Evolutionary conservation across 371 early-diverging fungal genomes (phyloP), one percentile per base, ranked within the genome.

Genomic region (Umbelopsis sp.): DNA sequence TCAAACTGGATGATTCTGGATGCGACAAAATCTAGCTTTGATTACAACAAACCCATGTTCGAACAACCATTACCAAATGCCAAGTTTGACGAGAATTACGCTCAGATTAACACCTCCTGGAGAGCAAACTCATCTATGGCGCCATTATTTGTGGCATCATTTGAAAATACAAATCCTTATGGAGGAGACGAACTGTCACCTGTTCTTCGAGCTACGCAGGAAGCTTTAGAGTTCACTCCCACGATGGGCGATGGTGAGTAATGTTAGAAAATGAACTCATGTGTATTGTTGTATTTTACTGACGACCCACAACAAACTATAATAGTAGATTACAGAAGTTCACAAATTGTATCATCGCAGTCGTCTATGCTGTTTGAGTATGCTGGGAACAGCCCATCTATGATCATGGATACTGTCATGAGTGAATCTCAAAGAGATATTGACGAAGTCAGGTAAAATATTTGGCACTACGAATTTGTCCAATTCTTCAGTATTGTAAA

Each of bases 91-190:
- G 80, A 75, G 0, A 53, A 73, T 3, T 78, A 79, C 46, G 82
- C 87, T 35, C 73, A 74, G 4, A 86, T 91, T 24, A 82, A 90
- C 76, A 86, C 86, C 22, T 83, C 87, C 0, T 90, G 89, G 90
- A 76, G 76, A 29, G 70, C 72, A 48, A 88, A 79, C 37, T 69
- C 81, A 0, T 83, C 89, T 0, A 91, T 93, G 91, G 80, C 85
- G 7, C 94, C 92, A 0, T 70, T 93, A 14, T 94, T 91, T 79
- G 86, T 87, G 0, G 74, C 81, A 3, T 83, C 86, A 0, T 89
- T 63, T 45, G 37, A 67, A 44, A 9, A 46, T 35, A 14, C 65
- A 66, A 20, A 72, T 63, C 0, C 63, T 38, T 16, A 63, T 67
- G 5, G 35, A 67, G 50, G 75, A 63, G 41, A 73, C 66, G 24